Evolutionary conservation across 371 early-diverging fungal genomes (phyloP).

Genomic region (Apophysomyces elegans): DNA sequence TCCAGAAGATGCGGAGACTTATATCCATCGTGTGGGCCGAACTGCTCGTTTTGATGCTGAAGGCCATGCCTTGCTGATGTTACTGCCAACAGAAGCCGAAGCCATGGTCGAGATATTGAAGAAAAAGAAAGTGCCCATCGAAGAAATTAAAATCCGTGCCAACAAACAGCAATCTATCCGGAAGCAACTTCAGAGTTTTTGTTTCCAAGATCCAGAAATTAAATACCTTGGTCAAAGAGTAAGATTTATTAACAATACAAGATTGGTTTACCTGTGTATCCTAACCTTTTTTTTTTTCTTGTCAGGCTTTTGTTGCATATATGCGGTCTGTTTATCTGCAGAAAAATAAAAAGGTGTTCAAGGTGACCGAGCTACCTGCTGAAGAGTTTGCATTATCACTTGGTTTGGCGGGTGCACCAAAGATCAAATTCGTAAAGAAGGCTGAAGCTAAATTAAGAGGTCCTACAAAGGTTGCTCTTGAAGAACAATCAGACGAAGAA

Average conservation of each 20-base stretch:
- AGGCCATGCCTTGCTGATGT: constrained; percentile 86
- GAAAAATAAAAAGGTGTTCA: constrained; percentile 86
- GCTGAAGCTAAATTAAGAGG: constrained; percentile 28
- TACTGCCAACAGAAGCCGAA: constrained; percentile 87
- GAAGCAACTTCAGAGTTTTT: constrained; percentile 85
- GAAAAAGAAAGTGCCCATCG: constrained; percentile 82
- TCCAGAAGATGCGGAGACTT: constrained; percentile 95
- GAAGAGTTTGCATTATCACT: constrained; percentile 88
- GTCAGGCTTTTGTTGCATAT: constrained; percentile 89
- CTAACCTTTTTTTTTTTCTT: too few species aligned
- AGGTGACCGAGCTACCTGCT: constrained; percentile 82
- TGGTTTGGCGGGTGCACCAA: constrained; percentile 94
- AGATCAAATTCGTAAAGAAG: constrained; percentile 84
- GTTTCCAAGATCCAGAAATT: constrained; percentile 92
- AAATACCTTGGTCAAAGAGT: constrained; percentile 94
- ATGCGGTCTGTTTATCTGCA: constrained; percentile 91
- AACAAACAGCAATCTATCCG: constrained; percentile 78
- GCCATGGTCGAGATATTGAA: constrained; percentile 78
- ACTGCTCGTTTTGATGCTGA: constrained; percentile 93
- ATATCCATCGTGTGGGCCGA: constrained; percentile 98
- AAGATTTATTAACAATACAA: background rate
- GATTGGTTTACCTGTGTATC: too few species aligned
- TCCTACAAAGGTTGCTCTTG: constrained; percentile 23
- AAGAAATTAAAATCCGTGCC: constrained; percentile 81
- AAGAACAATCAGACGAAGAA: constrained; percentile 36